Conservation (phyloP, 352 stramenopile species). For the Phytophthora brassicae region DNA sequence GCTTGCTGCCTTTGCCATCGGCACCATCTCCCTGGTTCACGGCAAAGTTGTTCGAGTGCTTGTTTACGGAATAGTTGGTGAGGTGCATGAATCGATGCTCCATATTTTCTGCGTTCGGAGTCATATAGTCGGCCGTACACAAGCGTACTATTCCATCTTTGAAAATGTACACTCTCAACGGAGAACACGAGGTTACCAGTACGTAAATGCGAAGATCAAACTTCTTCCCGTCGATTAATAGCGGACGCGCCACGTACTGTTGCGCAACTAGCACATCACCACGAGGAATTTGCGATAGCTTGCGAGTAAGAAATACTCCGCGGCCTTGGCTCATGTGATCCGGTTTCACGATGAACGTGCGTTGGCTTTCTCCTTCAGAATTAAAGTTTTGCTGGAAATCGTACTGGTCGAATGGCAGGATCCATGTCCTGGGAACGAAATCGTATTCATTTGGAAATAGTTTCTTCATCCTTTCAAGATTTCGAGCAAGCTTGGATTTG, state of each 20-base stretch:
- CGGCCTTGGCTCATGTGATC: constrained; percentile 88
- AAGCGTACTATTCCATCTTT: constrained; percentile 91
- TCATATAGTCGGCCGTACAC: constrained; percentile 87
- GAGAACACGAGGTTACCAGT: constrained; percentile 82
- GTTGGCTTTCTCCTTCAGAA: constrained; percentile 81
- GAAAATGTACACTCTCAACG: constrained; percentile 90
- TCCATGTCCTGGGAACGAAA: constrained; percentile 96
- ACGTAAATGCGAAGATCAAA: constrained; percentile 95
- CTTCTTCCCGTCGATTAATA: constrained; percentile 89
- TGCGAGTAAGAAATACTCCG: constrained; percentile 95
- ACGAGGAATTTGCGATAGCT: constrained; percentile 88
- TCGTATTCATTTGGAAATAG: constrained; percentile 92
- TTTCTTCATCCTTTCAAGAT: constrained; percentile 95
- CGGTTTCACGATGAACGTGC: constrained; percentile 96
- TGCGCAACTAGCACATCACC: constrained; percentile 87
- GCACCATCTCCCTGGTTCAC: constrained; percentile 63
- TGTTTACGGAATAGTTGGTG: constrained; percentile 94
- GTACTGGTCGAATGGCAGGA: constrained; percentile 93
- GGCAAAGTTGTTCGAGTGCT: constrained; percentile 87
- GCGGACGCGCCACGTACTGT: constrained; percentile 77
- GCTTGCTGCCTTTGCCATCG: constrained; percentile 82
- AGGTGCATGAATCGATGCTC: constrained; percentile 91
- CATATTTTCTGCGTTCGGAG: constrained; percentile 82
- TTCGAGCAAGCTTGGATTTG: constrained; percentile 95
- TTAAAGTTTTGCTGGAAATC: constrained; percentile 94